Percentiles rank a stretch among this genome's conserved stretches.
phyloP scores from a whole-genome alignment of 192 early-diverging fungal genomes.

The Coemansia sp. region DNA sequence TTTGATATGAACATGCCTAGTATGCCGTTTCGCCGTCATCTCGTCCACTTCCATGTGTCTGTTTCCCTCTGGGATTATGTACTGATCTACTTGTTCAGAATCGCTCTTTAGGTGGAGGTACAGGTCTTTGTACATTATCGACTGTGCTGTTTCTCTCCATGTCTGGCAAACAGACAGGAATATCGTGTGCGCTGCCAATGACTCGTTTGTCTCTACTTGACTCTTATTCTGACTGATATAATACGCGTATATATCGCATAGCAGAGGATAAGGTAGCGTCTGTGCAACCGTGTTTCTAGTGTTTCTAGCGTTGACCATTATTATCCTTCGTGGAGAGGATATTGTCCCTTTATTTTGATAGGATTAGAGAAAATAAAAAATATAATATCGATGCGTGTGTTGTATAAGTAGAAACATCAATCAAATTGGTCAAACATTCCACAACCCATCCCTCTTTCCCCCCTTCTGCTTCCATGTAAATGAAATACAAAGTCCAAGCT shows the following conservation, averaged over 20 bases:
- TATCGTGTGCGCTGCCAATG: neutral
- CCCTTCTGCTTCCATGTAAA: too few relatives aligned
- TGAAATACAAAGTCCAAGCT: neutral
- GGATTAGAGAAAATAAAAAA: too few relatives aligned
- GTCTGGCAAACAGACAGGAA: neutral
- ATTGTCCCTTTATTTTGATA: too few relatives aligned
- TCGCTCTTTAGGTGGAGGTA: neutral
- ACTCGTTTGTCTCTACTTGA: neutral
- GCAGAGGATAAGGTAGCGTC: neutral
- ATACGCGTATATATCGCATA: neutral
- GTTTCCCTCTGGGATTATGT: neutral
- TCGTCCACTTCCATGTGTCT: neutral
- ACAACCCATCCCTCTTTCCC: too few relatives aligned
- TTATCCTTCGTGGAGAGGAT: too few relatives aligned
- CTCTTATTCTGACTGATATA: neutral
- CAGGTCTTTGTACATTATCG: neutral
- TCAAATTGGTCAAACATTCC: too few relatives aligned
- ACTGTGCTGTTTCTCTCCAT: neutral
- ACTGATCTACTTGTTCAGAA: neutral
- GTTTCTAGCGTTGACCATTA: neutral
- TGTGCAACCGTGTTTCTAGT: neutral
- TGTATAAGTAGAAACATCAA: too few relatives aligned
- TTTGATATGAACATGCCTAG: neutral
- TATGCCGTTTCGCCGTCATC: neutral
- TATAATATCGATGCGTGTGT: too few relatives aligned